Evolutionary conservation across 139 green algal species (phyloP), one percentile per base, ranked within the genome.

Genomic region (Deuterostichococcus epilithicus): DNA sequence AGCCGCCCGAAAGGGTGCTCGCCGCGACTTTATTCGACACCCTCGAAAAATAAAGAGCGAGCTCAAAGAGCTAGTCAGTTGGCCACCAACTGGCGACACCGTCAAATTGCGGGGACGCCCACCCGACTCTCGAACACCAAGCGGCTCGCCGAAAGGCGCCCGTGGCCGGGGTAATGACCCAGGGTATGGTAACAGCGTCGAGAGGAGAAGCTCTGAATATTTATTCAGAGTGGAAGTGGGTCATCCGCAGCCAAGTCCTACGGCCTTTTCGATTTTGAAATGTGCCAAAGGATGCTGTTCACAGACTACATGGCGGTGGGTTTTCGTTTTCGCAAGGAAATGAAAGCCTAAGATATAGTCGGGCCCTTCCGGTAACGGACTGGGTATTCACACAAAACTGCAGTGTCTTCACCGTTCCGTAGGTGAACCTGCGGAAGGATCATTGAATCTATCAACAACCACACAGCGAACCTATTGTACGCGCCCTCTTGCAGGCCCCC

Each of bases 401-500:
- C 52, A 63, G 52, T 63, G 52, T 28, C 28, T 63, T 52, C 52
- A 63, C 52, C 52, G 52, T 63, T 70, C 76, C 84, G 86, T 90
- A 90, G 87, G 88, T 91, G 89, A 94, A 94, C 88, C 87, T 91
- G 89, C 88, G 88, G 85, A 92, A 85, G 88, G 84, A 90, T 92
- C 81, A 89, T 91, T 91, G 80, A 85, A 83, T 86, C 80, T 72
- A 87, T 90, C 79, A 80, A 79, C 52, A 85, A 76, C 81, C 75
- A 89, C 81, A 81, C 78, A 72, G 80, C 37, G 79, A 81, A 83
- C 76, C 66, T 70, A 66, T 63, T 68, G 39, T 76, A 72, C 65
- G 52, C 47, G 59, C 68, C 66, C 76, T 39, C 36, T 73, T 34
- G 34, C 72, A 78, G 59, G 76, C 73, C 73, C 65, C 47, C 58